These are phyloP conservation scores for Mycena maculata DNA, from an alignment of 768 basidiomycete species.

Conservation along the genomic window DNA sequence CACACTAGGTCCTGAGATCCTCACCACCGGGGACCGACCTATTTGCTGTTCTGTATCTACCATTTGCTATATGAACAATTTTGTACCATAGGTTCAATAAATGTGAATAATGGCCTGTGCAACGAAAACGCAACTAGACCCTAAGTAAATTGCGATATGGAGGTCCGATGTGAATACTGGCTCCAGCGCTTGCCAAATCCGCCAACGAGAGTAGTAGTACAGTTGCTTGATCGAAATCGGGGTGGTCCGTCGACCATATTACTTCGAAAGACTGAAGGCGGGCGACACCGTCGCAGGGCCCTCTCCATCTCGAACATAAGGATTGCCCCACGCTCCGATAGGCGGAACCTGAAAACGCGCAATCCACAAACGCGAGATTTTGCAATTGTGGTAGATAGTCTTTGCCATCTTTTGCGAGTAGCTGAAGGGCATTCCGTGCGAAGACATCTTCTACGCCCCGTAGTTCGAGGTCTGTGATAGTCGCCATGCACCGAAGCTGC, in stretches of 20 bases:
- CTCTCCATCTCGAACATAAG: neutral
- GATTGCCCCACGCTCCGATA: neutral
- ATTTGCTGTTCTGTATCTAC: too few species aligned
- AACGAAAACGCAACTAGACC: neutral
- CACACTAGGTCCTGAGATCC: too few species aligned
- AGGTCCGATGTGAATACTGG: neutral
- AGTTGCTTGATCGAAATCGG: neutral
- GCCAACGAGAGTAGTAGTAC: neutral
- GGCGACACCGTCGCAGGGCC: neutral
- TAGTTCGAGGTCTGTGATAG: neutral
- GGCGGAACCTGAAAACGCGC: neutral
- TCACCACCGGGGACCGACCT: too few species aligned
- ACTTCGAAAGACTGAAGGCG: neutral
- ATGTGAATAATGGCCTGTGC: too few species aligned
- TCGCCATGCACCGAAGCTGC: neutral
- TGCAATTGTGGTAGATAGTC: neutral
- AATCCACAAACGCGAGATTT: neutral
- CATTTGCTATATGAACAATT: neutral
- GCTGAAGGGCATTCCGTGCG: neutral
- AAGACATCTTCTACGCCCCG: neutral
- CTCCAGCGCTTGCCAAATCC: neutral
- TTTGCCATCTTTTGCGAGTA: neutral
- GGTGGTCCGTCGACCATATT: neutral
- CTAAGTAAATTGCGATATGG: neutral
- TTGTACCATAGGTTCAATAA: too few species aligned